These are phyloP conservation scores for Chlorella sorokiniana DNA, from an alignment of 139 green algal genomes.

Conservation along the genomic window DNA sequence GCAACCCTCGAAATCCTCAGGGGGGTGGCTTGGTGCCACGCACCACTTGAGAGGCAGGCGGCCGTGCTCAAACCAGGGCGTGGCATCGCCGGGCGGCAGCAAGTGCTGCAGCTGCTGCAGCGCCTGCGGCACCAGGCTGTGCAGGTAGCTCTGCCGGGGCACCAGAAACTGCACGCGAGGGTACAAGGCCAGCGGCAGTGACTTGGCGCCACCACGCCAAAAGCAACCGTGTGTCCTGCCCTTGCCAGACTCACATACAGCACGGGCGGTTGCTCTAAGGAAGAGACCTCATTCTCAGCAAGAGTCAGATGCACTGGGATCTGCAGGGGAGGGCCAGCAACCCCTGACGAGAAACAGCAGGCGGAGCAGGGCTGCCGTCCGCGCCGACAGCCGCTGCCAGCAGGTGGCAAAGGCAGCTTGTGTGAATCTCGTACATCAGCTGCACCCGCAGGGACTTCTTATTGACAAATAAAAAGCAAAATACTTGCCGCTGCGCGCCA, in stretches of 20 bases:
- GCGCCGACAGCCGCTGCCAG: background rate
- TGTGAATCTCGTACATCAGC: background rate
- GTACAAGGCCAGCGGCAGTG: background rate
- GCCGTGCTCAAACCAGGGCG: constrained; percentile 61
- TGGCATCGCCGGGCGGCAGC: constrained; percentile 42
- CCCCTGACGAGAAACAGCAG: background rate
- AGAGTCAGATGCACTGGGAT: constrained; percentile 33
- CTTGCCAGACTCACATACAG: constrained; percentile 31
- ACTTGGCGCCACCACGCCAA: background rate
- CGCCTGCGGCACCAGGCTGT: constrained; percentile 35
- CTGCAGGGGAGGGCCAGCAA: constrained; percentile 11
- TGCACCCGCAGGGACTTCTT: background rate
- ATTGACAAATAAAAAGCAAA: too few relatives aligned
- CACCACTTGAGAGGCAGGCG: constrained; percentile 63
- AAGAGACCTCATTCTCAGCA: constrained; percentile 37
- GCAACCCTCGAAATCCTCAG: background rate
- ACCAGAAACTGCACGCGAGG: constrained; percentile 40
- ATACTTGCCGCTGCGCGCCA: constrained; percentile 3
- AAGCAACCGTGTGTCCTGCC: too few relatives aligned
- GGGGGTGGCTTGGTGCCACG: background rate
- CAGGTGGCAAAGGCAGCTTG: background rate
- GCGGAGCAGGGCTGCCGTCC: background rate
- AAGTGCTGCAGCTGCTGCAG: constrained; percentile 58
- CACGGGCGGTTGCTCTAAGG: constrained; percentile 25
- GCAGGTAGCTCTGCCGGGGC: constrained; percentile 53